Evolutionary conservation across 2,329 filamentous ascomycete genomes (phyloP).

Genomic region (Fonsecaea pugnacius): DNA sequence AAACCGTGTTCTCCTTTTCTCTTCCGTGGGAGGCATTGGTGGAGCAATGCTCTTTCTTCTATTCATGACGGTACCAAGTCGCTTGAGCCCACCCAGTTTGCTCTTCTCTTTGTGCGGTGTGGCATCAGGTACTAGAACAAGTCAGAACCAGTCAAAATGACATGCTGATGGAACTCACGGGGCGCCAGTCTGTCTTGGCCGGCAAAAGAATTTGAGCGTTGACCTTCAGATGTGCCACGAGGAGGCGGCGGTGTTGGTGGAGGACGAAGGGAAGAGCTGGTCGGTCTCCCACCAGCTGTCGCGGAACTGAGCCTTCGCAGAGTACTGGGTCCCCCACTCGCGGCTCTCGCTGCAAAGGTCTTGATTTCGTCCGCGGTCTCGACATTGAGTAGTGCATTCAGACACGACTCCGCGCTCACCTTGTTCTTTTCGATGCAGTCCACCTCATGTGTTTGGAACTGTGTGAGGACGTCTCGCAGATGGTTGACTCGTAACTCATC

Average conservation of each 20-base stretch:
- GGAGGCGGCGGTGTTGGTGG: conserved; percentile 48
- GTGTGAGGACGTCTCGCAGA: conserved; percentile 85
- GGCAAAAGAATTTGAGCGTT: conserved; percentile 54
- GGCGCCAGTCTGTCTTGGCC: conserved; percentile 44
- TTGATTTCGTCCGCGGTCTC: conserved; percentile 86
- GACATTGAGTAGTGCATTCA: conserved; percentile 83
- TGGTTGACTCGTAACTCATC: conserved; percentile 90
- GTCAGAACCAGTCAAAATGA: conserved; percentile 6
- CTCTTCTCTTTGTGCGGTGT: conserved; percentile 51
- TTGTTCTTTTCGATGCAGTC: conserved; percentile 81
- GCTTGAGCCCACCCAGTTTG: conserved; percentile 50
- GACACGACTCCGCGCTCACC: conserved; percentile 73
- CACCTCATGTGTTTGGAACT: conserved; percentile 88
- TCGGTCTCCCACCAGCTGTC: conserved; percentile 38
- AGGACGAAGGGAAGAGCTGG: conserved; percentile 32
- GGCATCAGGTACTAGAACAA: conserved; percentile 43
- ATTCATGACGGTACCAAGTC: conserved; percentile 55
- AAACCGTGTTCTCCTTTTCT: conserved; percentile 48
- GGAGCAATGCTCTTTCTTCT: conserved; percentile 50
- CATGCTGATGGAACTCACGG: conserved; percentile 40
- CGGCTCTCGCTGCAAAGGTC: conserved; percentile 61
- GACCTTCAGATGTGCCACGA: conserved; percentile 56
- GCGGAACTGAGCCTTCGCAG: conserved; percentile 46
- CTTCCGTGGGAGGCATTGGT: conserved; percentile 46
- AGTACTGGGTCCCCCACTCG: conserved; percentile 43